Evolutionary conservation across 305 asterid genomes (phyloP), one percentile per base, ranked within the genome.

Genomic region (Fraxinus baroniana): DNA sequence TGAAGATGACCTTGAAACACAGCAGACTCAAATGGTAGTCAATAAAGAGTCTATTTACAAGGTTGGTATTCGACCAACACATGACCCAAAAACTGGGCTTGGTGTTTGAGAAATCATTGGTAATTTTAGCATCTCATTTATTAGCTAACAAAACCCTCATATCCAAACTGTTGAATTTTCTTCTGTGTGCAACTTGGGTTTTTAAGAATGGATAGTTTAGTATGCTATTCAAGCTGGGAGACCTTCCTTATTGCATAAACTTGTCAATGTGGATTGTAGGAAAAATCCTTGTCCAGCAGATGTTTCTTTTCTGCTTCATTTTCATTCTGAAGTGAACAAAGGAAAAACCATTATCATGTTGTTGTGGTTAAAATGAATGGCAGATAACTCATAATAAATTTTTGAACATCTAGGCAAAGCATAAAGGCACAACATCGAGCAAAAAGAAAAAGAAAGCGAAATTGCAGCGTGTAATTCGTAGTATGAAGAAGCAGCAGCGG

Each of bases 401-500:
- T 79, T 84, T 88, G 78, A 22, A 76, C 79, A 74, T 86, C 75
- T 83, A 94, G 99, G 98, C 99, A 84, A 91, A 81, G 83, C 90
- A 93, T 83, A 92, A 92, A 89, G 99, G 99, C 78, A 96, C 99
- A 75, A 77, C 92, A 78, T 83, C 98, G 75, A 96, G 99, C 91
- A 96, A 94, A 89, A 96, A 93, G 96, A 96, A 96, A 91, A 96
- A 96, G 94, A 89, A 93, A 89, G 98, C 98, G 71, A 96, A 96
- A 87, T 86, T 94, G 89, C 89, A 92, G 91, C 98, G 99, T 78
- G 92, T 79, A 66, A 88, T 91, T 20, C 95, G 97, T 75, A 93
- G 94, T 86, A 88, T 96, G 98, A 96, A 96, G 91, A 96, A 91
- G 93, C 97, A 94, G 91, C 97, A 96, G 81, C 93, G 98, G 20